Base-by-base conservation (phyloP, 352 stramenopile species). In the Phytophthora citrophthora region DNA sequence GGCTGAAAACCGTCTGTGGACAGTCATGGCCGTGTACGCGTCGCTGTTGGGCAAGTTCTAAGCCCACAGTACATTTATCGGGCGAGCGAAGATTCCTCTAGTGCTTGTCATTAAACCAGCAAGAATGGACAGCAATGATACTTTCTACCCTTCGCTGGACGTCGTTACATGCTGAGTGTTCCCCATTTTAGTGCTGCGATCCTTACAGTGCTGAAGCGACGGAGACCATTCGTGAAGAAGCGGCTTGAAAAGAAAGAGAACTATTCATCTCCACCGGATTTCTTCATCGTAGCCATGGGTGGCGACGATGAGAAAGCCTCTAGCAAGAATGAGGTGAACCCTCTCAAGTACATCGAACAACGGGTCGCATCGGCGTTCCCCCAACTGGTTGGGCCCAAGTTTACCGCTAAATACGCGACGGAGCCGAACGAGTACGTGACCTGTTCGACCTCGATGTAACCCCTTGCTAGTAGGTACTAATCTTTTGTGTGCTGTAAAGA, bases 1-100 rank as follows among this genome's bases (percentile, higher is more conserved):
- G 80, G 97, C 97, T 0, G 97, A 99, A 71, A 99, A 99, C 73
- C 90, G 97, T 43, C 97, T 99, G 83, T 99, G 97, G 97, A 99
- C 97, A 3, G 97, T 99, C 62, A 99, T 99, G 97, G 95, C 97
- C 26, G 95, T 99, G 36, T 94, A 90, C 63, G 75, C 86, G 0
- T 82, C 87, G 26, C 69, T 76, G 43, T 60, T 76, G 7, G 68
- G 68, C 58, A 76, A 76, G 68, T 64, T 71, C 40, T 74, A 71
- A 57, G 44, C 40, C 3, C 0, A 24, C 44, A 39, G 32, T 29
- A 18, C 23, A 43, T 53, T 51, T 27, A 39, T 65, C 20, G 54
- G 15, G 15, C 32, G 32, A 54, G 26, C 34, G 24, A 40, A 23
- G n/a, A n/a, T n/a, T 56, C 32, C 38, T 50, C 31, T 53, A 44